Conservation (phyloP, 2,329 filamentous ascomycete species). For the Fusarium graminum region DNA sequence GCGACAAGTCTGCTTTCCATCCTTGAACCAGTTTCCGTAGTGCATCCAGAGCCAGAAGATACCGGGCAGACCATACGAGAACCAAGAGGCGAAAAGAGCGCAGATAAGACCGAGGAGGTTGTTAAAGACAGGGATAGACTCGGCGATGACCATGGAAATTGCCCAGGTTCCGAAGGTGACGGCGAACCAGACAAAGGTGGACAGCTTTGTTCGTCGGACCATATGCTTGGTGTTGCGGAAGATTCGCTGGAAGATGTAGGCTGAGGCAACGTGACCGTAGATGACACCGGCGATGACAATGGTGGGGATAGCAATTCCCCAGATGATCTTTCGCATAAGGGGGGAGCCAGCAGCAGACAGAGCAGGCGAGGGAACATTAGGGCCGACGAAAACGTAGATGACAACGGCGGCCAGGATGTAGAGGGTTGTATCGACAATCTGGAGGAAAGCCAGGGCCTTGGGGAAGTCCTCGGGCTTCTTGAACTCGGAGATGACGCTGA, state of each 20-base stretch:
- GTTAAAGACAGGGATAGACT: constrained; percentile 77
- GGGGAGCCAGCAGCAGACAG: constrained; percentile 69
- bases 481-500: constrained; percentile 74
- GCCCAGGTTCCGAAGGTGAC: constrained; percentile 70
- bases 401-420: constrained; percentile 75
- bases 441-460: constrained; percentile 64
- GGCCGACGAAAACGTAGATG: constrained; percentile 76
- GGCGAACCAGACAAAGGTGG: constrained; percentile 69
- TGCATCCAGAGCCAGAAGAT: constrained; percentile 64
- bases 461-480: constrained; percentile 63
- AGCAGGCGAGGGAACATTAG: constrained; percentile 72
- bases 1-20: constrained; percentile 50
- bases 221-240: constrained; percentile 71
- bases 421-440: constrained; percentile 69
- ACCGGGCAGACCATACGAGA: constrained; percentile 66
- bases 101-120: constrained; percentile 73
- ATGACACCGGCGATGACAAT: constrained; percentile 80
- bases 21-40: constrained; percentile 56
- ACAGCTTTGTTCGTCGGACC: constrained; percentile 62
- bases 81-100: constrained; percentile 76
- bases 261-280: constrained; percentile 74
- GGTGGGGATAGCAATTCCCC: constrained; percentile 72
- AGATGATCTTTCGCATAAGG: constrained; percentile 72
- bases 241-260: constrained; percentile 74
- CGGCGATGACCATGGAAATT: constrained; percentile 75